Base-by-base conservation (phyloP, 179 eudicot species). In the Actinidia arguta region DNA sequence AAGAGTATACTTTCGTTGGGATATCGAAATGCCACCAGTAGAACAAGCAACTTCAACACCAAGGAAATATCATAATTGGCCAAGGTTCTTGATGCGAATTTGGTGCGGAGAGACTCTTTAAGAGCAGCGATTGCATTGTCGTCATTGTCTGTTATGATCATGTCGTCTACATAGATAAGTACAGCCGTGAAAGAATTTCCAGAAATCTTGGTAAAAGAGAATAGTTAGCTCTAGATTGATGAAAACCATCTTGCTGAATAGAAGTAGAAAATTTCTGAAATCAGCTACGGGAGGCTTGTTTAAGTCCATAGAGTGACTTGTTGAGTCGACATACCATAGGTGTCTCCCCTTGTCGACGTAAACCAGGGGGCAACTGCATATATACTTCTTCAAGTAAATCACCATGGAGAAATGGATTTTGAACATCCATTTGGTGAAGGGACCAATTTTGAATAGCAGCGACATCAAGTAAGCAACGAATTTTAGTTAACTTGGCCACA, bases 291-390 rank as follows among this genome's bases (percentile, higher is more conserved):
- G 63, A 76, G 46, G 67, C 79, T 56, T 76, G 67, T 27, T 76
- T 76, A 36, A 76, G 63, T 8, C 79, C 79, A 76, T 76, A 76
- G 27, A 76, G 3, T 17, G 79, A 76, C 50, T 76, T 76, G 22
- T 55, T 44, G 16, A 77, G 52, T 42, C 69, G 52, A 25, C 70
- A 61, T 0, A 78, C 72, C 25, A 47, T 6, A 10, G 39, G 22
- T 68, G n/a, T 68, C 24, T 61, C 81, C 58, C 81, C 72, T 11
- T 48, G 36, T 59, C 20, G 8, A 47, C 24, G 39, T 44, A 61
- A 78, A 20, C 42, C 22, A 0, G 72, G 58, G 9, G 72, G 39
- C 5, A 78, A 6, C 8, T 42, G 18, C 54, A 78, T 78, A 63
- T 78, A 78, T 8, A 78, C 80, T 3, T 78, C 54, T 10, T 78